Percentiles rank a stretch among this genome's conserved stretches.
These are phyloP conservation scores for Pestalotiopsis sp. DNA, from an alignment of 2,329 filamentous ascomycete species.

Conservation along the genomic window DNA sequence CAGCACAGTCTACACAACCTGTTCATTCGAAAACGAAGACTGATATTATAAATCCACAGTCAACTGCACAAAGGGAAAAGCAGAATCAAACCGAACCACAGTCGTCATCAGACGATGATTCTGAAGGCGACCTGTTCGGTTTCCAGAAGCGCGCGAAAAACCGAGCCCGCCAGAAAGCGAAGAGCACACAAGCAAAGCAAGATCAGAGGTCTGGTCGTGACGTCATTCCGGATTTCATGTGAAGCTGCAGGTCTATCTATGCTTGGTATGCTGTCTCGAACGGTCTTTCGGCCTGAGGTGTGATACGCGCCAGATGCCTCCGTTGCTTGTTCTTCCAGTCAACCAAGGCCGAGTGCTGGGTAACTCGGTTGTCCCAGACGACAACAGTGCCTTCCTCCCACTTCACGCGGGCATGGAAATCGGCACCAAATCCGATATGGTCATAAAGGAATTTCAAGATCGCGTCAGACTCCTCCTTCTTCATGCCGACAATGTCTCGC, in stretches of 20 bases:
- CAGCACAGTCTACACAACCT: no score
- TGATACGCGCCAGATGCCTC: slow-evolving; percentile 78
- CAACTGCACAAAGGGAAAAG: background rate
- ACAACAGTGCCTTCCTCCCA: slow-evolving; percentile 82
- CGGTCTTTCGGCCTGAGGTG: slow-evolving; percentile 77
- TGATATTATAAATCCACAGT: background rate
- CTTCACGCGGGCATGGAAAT: slow-evolving; percentile 73
- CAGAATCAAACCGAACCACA: background rate
- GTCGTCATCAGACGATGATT: slow-evolving; percentile 10
- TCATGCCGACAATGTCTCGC: slow-evolving; percentile 76
- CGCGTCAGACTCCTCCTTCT: slow-evolving; percentile 82
- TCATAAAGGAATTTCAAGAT: slow-evolving; percentile 77
- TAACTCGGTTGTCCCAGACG: slow-evolving; percentile 84
- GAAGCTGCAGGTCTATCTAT: slow-evolving; percentile 3
- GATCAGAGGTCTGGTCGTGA: background rate
- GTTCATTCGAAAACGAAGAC: background rate
- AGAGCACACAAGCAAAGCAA: background rate
- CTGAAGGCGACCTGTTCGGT: slow-evolving; percentile 8
- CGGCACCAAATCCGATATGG: slow-evolving; percentile 70
- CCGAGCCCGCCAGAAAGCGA: background rate
- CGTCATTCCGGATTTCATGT: slow-evolving; percentile 7
- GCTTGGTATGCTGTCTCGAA: slow-evolving; percentile 64
- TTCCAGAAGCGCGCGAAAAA: slow-evolving; percentile 3
- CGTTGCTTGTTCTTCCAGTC: slow-evolving; percentile 81
- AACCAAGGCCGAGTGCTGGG: slow-evolving; percentile 74